These are phyloP conservation scores for Paramyrothecium roridum DNA, from an alignment of 2,329 filamentous ascomycete genomes.

Conservation along the genomic window DNA sequence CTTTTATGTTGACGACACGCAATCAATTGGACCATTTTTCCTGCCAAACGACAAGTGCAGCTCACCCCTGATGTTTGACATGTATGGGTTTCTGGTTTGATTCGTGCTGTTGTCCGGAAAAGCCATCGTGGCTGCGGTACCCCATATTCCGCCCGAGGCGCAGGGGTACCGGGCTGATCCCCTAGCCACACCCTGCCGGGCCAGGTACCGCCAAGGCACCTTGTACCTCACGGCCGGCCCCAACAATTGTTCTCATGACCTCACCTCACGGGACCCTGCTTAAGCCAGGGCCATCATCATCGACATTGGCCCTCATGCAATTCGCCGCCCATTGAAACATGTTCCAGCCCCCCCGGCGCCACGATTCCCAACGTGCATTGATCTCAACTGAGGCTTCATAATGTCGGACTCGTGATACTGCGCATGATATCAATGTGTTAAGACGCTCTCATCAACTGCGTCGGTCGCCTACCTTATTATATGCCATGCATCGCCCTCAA, in stretches of 20 bases:
- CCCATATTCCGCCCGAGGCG: too few species aligned
- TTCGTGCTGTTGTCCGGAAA: too few species aligned
- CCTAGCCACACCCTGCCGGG: too few species aligned
- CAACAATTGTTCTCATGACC: neutral
- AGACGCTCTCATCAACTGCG: neutral
- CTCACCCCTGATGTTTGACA: too few species aligned
- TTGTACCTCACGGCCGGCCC: neutral
- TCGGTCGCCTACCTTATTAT: neutral
- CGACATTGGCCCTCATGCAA: neutral
- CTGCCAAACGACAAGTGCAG: too few species aligned
- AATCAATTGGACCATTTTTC: too few species aligned
- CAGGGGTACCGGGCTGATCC: too few species aligned
- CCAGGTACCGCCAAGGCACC: neutral
- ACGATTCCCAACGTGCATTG: neutral
- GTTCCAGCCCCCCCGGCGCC: neutral
- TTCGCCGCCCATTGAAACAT: neutral
- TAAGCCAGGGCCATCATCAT: neutral
- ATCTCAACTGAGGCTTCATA: neutral
- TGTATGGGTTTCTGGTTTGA: too few species aligned
- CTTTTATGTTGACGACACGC: too few species aligned
- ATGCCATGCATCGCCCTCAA: neutral
- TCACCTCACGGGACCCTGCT: slow-evolving; percentile 1
- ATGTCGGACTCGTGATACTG: neutral
- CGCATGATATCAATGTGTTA: neutral
- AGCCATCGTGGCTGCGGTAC: too few species aligned